Evolutionary conservation across 202 grass and related monocot genomes (phyloP), one percentile per base, ranked within the genome.

Genomic region (Musa balbisiana): DNA sequence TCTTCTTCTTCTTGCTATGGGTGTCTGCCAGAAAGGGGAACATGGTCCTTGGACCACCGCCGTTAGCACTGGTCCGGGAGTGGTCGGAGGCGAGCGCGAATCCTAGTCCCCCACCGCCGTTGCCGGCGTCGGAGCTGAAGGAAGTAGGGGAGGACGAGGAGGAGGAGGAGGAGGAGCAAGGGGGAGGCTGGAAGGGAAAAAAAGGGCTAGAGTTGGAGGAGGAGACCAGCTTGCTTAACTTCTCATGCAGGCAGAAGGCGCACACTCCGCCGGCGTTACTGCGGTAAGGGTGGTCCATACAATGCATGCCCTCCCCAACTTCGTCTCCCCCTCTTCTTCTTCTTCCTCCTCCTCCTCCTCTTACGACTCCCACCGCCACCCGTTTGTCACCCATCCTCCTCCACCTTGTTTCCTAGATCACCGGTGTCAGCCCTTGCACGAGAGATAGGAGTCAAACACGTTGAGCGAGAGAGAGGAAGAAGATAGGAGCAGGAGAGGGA

Each of bases 191-290:
- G 56, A 84, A 84, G 19, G 87, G 85, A 72, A 91, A 89, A 62
- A 92, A 91, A 8, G 80, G 87, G 73, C 83, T 86, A 73, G 94
- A 89, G 76, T 97, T 97, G 73, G 90, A 91, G 8, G 94, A 97
- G 1, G 90, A 91, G 1, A 97, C 94, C 17, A 97, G 84, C 88
- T 89, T 91, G 59, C 94, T 91, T 11, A 97, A 86, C 88, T 97
- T 97, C 86, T 97, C 94, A 79, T 98, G 94, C 74, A 98, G 84
- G 64, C 94, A 98, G 76, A 98, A 93, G 68, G 94, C 90, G 82
- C 94, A 98, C 78, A 98, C 93, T 76, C 90, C 94, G 64, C 66
- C 88, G 0, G 79, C 81, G 15, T 69, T 54, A 51, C 58, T 89
- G 6, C 88, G 89, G 85, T 89, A 93, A 0, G 94, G 90, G 19